Conservation (phyloP, 495 filamentous ascomycete genomes). For the Glonium stellatum region DNA sequence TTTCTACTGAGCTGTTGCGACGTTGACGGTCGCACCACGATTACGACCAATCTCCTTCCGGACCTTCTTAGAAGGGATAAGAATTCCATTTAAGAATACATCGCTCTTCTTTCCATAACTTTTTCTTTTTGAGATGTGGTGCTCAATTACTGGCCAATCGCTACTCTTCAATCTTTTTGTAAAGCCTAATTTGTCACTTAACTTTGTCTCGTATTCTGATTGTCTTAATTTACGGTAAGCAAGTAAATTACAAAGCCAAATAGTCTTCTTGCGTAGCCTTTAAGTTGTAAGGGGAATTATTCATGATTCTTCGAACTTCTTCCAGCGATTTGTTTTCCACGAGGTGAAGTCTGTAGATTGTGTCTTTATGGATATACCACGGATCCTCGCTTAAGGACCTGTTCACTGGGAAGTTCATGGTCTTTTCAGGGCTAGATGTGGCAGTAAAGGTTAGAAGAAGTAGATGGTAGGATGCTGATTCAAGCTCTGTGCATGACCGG, state of each 20-base stretch:
- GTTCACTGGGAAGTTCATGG: not conserved
- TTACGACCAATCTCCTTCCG: too few species aligned
- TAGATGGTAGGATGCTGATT: not conserved
- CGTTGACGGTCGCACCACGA: too few species aligned
- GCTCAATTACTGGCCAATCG: too few species aligned
- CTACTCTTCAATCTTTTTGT: too few species aligned
- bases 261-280: not conserved
- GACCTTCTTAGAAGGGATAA: too few species aligned
- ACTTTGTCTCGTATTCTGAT: not conserved
- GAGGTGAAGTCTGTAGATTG: not conserved
- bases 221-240: not conserved
- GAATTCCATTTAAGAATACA: too few species aligned
- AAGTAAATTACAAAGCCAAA: not conserved
- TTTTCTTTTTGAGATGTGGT: too few species aligned
- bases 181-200: not conserved
- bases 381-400: not conserved
- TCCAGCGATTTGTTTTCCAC: not conserved
- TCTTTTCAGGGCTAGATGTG: not conserved
- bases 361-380: not conserved
- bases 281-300: not conserved
- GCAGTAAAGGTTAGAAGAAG: not conserved
- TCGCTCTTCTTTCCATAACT: too few species aligned
- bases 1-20: too few species aligned
- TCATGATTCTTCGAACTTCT: not conserved
- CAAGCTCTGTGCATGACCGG: not conserved